Conservation (phyloP, 768 basidiomycete genomes). For the Boletus tylopilopsis region DNA sequence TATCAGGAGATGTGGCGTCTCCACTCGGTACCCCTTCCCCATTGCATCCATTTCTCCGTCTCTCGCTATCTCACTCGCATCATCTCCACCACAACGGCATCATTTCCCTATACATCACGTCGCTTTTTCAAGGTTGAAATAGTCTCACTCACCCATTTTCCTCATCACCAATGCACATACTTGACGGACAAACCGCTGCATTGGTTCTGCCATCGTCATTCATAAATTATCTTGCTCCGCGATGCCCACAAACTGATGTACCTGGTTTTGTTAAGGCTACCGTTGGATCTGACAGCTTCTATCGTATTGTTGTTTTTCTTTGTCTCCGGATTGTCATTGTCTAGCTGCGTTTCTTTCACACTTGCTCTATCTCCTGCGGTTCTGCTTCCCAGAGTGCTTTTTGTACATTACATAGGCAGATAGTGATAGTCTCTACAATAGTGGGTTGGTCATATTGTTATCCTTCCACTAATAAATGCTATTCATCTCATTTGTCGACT, state of each 20-base stretch:
- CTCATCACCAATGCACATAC: conserved; percentile 14
- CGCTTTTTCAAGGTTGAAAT: conserved; percentile 17
- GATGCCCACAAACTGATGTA: conserved; percentile 14
- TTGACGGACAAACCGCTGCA: conserved; percentile 20
- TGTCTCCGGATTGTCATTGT: conserved; percentile 15
- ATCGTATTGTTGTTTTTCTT: conserved; percentile 13
- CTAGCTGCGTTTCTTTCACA: conserved; percentile 12
- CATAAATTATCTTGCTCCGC: conserved; percentile 10
- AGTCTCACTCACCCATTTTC: conserved; percentile 9
- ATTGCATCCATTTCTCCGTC: conserved; percentile 21
- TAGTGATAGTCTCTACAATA: conserved; percentile 46
- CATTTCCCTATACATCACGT: conserved; percentile 23
- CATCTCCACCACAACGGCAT: conserved; percentile 28
- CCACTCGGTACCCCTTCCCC: conserved; percentile 22
- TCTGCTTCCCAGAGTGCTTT: conserved; percentile 23
- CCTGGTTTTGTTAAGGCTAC: conserved; percentile 6
- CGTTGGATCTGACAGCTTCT: conserved; percentile 14
- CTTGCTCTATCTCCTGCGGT: conserved; percentile 25
- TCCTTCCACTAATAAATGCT: conserved; percentile 54
- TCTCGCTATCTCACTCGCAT: conserved; percentile 24
- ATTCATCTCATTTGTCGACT: conserved; percentile 23
- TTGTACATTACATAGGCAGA: conserved; percentile 42
- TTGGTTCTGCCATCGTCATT: conserved; percentile 13
- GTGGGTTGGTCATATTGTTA: conserved; percentile 60
- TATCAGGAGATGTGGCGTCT: conserved; percentile 27